These are phyloP conservation scores for Aspergillus novoparasiticus DNA, from an alignment of 2,329 filamentous ascomycete species.

Conservation along the genomic window DNA sequence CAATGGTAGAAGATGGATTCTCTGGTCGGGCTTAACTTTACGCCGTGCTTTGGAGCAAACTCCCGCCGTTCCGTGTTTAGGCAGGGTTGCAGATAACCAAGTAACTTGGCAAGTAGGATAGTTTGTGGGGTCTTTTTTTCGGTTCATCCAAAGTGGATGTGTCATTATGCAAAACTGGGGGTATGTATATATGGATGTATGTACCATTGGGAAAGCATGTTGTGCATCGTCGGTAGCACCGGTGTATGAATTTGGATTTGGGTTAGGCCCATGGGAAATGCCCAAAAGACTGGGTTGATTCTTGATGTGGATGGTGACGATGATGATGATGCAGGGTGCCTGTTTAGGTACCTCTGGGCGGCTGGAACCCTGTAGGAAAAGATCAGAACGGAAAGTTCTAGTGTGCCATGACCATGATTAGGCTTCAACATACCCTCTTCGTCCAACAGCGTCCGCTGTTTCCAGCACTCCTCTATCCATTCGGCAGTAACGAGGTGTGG, in stretches of 20 bases:
- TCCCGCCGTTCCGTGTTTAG: slow-evolving; percentile 2
- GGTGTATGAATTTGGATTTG: neutral
- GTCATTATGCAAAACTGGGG: neutral
- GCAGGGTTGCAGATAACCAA: slow-evolving; percentile 9
- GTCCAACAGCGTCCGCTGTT: slow-evolving; percentile 74
- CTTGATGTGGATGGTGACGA: neutral
- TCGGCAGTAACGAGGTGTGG: slow-evolving; percentile 69
- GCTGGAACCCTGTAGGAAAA: slow-evolving; percentile 8
- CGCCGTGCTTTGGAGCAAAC: neutral
- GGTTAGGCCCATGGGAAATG: neutral
- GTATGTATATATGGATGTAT: neutral
- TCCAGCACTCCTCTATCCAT: slow-evolving; percentile 84
- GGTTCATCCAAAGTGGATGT: neutral
- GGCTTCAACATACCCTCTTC: slow-evolving; percentile 63
- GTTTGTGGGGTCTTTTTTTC: neutral
- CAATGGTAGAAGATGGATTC: slow-evolving; percentile 1
- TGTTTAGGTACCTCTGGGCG: neutral
- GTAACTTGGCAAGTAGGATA: neutral
- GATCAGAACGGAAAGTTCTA: neutral
- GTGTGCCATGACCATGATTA: neutral
- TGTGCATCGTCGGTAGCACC: neutral
- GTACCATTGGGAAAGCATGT: neutral
- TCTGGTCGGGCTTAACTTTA: neutral
- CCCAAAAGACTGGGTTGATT: neutral
- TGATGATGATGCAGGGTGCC: neutral